Conservation (phyloP, 805 yeast species). For the Cyberlindnera petersonii region DNA sequence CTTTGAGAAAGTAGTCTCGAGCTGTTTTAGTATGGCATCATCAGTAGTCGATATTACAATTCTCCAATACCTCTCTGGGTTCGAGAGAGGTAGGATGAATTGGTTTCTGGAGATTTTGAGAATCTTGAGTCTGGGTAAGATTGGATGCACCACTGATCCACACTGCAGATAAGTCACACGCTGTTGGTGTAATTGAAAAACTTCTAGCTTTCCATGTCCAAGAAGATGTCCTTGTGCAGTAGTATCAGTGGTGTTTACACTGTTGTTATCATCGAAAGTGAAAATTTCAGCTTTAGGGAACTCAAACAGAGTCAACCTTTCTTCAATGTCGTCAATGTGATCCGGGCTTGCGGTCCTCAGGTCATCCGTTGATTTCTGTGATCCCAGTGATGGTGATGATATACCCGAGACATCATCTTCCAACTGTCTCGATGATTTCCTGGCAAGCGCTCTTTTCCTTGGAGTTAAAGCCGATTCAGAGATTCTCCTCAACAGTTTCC, state of each 20-base stretch:
- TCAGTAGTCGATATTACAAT: conserved; percentile 32
- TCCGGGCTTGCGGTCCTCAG: not conserved
- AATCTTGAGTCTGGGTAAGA: conserved; percentile 59
- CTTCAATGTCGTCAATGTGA: conserved; percentile 12
- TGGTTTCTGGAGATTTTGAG: conserved; percentile 44
- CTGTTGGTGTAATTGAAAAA: conserved; percentile 55
- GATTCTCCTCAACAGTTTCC: conserved; percentile 22
- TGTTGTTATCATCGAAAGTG: conserved; percentile 22
- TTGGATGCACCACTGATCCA: conserved; percentile 67
- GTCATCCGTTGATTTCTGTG: conserved; percentile 5
- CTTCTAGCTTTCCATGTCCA: conserved; percentile 57
- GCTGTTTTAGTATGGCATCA: conserved; percentile 14
- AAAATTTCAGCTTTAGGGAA: conserved; percentile 22
- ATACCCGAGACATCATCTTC: not conserved
- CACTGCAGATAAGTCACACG: conserved; percentile 60
- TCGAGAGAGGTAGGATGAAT: conserved; percentile 61
- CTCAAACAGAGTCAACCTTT: conserved; percentile 19
- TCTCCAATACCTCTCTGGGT: conserved; percentile 77
- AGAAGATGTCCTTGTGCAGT: conserved; percentile 42
- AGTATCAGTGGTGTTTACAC: conserved; percentile 6
- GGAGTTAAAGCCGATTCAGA: conserved; percentile 22
- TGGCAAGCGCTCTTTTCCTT: conserved; percentile 23
- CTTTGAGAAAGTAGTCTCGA: conserved; percentile 28
- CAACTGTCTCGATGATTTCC: conserved; percentile 11
- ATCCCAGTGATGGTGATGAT: conserved; percentile 5